Conservation (phyloP, 805 yeast species). For the Candida sphagnicola region DNA sequence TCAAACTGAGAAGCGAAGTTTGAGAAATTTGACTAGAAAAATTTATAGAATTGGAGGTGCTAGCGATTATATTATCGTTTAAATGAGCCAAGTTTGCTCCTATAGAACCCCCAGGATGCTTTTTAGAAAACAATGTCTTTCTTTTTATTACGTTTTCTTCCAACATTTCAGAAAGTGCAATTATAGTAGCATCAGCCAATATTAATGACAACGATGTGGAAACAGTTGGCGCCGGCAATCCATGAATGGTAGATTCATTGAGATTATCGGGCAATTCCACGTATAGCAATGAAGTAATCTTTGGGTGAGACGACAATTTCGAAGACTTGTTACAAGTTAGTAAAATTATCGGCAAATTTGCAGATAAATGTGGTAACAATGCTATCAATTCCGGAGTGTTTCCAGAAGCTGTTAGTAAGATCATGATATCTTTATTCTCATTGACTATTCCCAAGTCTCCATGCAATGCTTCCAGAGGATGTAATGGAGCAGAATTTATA, state of each 20-base stretch:
- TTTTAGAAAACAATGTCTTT: constrained; percentile 54
- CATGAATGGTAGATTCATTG: constrained; percentile 63
- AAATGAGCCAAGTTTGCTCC: constrained; percentile 47
- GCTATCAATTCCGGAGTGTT: constrained; percentile 70
- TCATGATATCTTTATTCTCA: constrained; percentile 48
- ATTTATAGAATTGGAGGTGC: constrained; percentile 2
- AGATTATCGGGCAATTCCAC: constrained; percentile 59
- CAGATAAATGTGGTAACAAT: constrained; percentile 56
- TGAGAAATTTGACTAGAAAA: constrained; percentile 1
- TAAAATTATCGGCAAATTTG: constrained; percentile 50
- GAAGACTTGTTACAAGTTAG: constrained; percentile 63
- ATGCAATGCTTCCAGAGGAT: constrained; percentile 86
- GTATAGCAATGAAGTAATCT: constrained; percentile 49
- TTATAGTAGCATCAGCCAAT: constrained; percentile 72
- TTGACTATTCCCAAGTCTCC: constrained; percentile 80
- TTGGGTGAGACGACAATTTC: constrained; percentile 47
- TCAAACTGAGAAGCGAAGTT: constrained; percentile 12
- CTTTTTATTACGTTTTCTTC: constrained; percentile 54
- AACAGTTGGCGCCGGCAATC: constrained; percentile 84
- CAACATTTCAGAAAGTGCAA: constrained; percentile 68
- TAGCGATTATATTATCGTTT: constrained; percentile 19
- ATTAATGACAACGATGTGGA: constrained; percentile 75
- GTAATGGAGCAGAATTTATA: constrained; percentile 61
- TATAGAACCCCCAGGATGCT: constrained; percentile 92
- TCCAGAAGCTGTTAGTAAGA: constrained; percentile 77